Percentiles rank a stretch among this genome's conserved stretches.
phyloP scores from a whole-genome alignment of 2,329 filamentous ascomycete species.

The Fusarium floridanum region DNA sequence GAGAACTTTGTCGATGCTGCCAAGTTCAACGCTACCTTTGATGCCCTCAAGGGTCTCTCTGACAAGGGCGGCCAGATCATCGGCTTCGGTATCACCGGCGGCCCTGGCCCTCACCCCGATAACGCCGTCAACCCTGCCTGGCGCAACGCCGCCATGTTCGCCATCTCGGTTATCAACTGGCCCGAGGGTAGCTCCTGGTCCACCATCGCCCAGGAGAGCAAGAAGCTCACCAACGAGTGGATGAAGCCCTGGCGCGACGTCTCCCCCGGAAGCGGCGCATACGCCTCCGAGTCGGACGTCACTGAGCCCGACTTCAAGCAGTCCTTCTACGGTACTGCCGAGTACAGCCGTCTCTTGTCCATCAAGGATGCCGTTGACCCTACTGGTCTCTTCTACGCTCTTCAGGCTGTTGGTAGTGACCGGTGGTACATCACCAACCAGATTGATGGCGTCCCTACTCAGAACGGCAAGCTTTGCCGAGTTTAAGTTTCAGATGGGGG shows the following conservation, averaged over 20 bases:
- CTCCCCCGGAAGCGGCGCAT: slow-evolving; percentile 33
- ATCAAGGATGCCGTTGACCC: slow-evolving; percentile 41
- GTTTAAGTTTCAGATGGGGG: neutral
- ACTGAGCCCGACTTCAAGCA: slow-evolving; percentile 41
- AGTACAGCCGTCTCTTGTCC: slow-evolving; percentile 34
- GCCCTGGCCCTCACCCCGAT: slow-evolving; percentile 49
- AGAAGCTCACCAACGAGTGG: slow-evolving; percentile 39
- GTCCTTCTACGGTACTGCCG: slow-evolving; percentile 35
- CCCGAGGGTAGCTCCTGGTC: slow-evolving; percentile 30
- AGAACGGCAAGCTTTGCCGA: slow-evolving; percentile 40
- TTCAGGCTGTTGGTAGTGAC: slow-evolving; percentile 38
- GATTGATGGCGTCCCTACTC: slow-evolving; percentile 37
- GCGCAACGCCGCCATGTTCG: slow-evolving; percentile 57
- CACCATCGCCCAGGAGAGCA: slow-evolving; percentile 26
- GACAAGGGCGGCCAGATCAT: slow-evolving; percentile 57
- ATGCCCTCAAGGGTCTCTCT: slow-evolving; percentile 54
- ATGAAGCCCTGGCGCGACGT: slow-evolving; percentile 47
- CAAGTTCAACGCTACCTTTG: slow-evolving; percentile 51
- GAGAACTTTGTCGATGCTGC: slow-evolving; percentile 33
- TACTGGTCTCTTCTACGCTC: slow-evolving; percentile 38
- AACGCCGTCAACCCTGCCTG: slow-evolving; percentile 64
- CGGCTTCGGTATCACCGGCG: slow-evolving; percentile 55
- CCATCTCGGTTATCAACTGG: slow-evolving; percentile 53
- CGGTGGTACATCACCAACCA: slow-evolving; percentile 39
- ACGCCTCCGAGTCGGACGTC: slow-evolving; percentile 39